Evolutionary conservation across 148 eudicot species (phyloP).

Genomic region (Mesembryanthemum crystallinum): DNA sequence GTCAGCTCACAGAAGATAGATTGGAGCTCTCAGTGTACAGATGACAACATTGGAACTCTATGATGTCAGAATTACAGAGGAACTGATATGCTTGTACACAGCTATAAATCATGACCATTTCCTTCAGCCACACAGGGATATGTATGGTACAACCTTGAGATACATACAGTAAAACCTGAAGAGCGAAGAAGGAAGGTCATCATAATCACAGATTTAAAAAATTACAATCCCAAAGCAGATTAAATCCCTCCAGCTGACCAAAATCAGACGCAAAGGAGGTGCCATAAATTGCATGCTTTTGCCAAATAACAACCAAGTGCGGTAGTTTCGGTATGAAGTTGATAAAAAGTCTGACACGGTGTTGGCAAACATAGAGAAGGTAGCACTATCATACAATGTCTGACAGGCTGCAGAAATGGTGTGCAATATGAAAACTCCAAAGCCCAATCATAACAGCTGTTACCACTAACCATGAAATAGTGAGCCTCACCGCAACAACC

Average conservation of each 20-base stretch:
- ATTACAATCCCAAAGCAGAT: neutral
- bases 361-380: neutral
- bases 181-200: neutral
- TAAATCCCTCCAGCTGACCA: neutral
- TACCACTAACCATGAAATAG: neutral
- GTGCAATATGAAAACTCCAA: neutral
- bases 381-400: neutral
- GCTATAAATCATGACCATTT: too few species aligned
- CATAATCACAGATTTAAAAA: too few species aligned
- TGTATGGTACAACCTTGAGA: neutral
- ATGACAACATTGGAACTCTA: neutral
- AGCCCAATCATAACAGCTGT: neutral
- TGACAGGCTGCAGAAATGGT: neutral
- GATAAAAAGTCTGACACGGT: neutral
- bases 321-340: neutral
- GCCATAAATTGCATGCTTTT: neutral
- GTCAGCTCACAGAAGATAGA: too few species aligned
- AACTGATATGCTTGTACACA: neutral
- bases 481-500: neutral
- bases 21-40: neutral
- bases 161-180: neutral
- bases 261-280: constrained; percentile 4
- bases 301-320: too few species aligned
- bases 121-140: neutral
- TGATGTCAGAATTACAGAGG: neutral